phyloP scores from a whole-genome alignment of 2,329 filamentous ascomycete genomes.

The Penicillium occitanis region DNA sequence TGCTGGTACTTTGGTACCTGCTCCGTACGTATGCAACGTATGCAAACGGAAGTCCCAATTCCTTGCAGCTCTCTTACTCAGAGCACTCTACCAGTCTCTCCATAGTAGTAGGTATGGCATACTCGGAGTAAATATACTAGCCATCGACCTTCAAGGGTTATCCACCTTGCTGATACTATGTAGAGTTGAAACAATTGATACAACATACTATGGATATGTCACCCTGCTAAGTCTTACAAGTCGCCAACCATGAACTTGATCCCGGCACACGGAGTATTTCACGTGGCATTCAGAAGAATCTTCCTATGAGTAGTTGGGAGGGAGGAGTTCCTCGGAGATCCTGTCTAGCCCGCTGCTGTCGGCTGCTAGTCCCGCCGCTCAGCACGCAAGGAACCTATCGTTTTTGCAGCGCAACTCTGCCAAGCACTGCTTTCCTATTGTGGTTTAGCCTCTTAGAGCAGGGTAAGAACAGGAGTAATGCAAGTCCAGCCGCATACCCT shows the following conservation, averaged over 20 bases:
- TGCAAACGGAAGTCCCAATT: not conserved
- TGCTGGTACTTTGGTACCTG: not conserved
- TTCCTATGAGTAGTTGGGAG: not conserved
- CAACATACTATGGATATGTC: not conserved
- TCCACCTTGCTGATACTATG: not conserved
- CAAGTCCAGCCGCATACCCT: not conserved
- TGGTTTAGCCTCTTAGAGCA: not conserved
- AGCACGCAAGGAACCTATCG: conserved; percentile 1
- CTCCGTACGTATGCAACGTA: not conserved
- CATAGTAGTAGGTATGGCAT: too few relatives aligned
- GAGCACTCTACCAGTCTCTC: too few relatives aligned
- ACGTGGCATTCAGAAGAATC: conserved; percentile 3
- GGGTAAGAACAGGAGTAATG: not conserved
- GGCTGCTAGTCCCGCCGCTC: not conserved
- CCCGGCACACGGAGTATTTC: not conserved
- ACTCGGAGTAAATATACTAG: not conserved
- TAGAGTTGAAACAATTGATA: not conserved
- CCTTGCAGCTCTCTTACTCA: not conserved
- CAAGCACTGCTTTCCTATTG: conserved; percentile 10
- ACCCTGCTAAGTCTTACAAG: not conserved
- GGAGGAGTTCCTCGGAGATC: conserved; percentile 6
- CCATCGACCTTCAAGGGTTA: not conserved
- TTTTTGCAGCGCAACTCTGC: not conserved
- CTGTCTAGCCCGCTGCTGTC: not conserved
- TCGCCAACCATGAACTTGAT: too few relatives aligned